A percentile compares a stretch with the other conserved stretches of the same genome.
Conservation (phyloP, 805 yeast species). For the Candida boleticola region DNA sequence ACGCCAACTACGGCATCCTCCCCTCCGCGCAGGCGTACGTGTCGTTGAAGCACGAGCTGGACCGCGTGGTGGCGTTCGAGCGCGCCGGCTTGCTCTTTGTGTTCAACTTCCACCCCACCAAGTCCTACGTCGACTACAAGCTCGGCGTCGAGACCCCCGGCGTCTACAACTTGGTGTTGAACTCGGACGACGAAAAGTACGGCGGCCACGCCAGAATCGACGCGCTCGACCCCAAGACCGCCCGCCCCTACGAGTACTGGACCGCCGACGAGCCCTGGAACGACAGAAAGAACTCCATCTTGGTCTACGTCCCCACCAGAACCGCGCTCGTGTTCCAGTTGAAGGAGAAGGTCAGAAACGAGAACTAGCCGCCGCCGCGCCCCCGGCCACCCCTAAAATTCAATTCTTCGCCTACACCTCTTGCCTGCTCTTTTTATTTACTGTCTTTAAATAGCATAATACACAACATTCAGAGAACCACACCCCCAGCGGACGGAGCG, state of each 20-base stretch:
- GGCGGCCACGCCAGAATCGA: constrained; percentile 80
- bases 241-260: constrained; percentile 47
- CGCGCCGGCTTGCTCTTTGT: constrained; percentile 81
- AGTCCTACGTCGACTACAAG: constrained; percentile 82
- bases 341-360: constrained; percentile 21
- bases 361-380: too few species aligned
- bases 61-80: constrained; percentile 86
- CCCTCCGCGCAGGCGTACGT: constrained; percentile 71
- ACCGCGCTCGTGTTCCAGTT: constrained; percentile 41
- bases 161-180: constrained; percentile 67
- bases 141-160: constrained; percentile 87
- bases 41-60: constrained; percentile 83
- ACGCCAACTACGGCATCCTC: constrained; percentile 70
- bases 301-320: constrained; percentile 81
- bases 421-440: not conserved
- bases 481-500: too few species aligned
- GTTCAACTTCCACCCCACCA: constrained; percentile 86
- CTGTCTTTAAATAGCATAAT: not conserved
- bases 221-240: constrained; percentile 39
- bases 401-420: not conserved
- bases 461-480: not conserved
- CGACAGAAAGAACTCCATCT: constrained; percentile 67
- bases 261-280: constrained; percentile 84
- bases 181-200: constrained; percentile 65
- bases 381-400: not conserved